Base-by-base conservation (phyloP, 2,329 filamentous ascomycete genomes). In the Sclerotinia minor region DNA sequence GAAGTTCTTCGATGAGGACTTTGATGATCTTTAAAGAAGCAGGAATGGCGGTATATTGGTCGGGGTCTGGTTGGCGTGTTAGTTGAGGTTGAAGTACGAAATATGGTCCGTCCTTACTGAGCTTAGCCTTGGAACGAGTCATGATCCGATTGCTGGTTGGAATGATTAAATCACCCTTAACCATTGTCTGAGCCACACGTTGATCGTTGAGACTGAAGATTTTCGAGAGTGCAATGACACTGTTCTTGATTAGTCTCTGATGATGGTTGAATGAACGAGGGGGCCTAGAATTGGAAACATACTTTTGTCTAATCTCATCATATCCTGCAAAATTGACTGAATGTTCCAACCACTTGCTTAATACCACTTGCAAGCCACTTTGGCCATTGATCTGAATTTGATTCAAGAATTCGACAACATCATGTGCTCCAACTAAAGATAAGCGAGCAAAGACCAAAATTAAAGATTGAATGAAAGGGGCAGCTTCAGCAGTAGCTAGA, bases 251-350 rank as follows among this genome's bases (percentile, higher is more conserved):
- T 75, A 81, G 79, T 60, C 69, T 64, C 24, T 29, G 21, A 17
- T 17, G 9, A 4, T n/a, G 6, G n/a, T 60, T 17, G 15, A 61
- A 19, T 61, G 2, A 35, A 44, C 8, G 44, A 57, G 13, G 29
- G 38, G 13, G 17, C 0, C n/a, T 2, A 9, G 29, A 26, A 47
- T 11, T 15, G 3, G 21, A 44, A n/a, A 82, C 88, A 79, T 82
- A 94, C 91, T 98, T 99, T 79, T 97, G 92, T 73, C 94, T 87
- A 74, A 98, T 98, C 79, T 97, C 94, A 75, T 98, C 94, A 74
- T 97, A 99, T 17, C 95, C 95, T n/a, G 93, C 93, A 80, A 99
- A 99, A 79, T 91, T 96, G 79, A 96, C 87, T 5, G 93, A 97
- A 79, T 98, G 97, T 81, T 98, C 95, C 0, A 99, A 83, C 95